Evolutionary conservation across 257 asterid species (phyloP), one percentile per base, ranked within the genome.

Genomic region (Eustoma russellianum): DNA sequence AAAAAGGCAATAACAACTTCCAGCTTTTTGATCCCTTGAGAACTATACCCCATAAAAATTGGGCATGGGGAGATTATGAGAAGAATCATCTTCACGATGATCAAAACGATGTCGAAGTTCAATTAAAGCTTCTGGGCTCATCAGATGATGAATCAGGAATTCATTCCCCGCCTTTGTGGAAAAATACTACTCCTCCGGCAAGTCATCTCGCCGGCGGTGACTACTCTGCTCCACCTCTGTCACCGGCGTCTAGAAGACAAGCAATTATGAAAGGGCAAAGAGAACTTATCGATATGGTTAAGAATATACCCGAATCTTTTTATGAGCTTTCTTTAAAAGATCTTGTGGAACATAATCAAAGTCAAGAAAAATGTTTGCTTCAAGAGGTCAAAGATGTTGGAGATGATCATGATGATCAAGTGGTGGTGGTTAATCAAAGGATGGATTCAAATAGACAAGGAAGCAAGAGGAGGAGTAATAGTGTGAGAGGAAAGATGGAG

Each of bases 261-360:
- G 94, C 93, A n/a, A 87, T 87, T 33, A 85, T 75, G 1, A 76
- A 79, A 54, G 94, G 94, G 13, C 90, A 79, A 67, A 64, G 72
- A 77, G 96, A 88, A 49, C 94, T 84, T 5, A 88, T 88, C 94
- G 96, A 88, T 17, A 84, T 88, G 94, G 94, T 84, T 44, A 81
- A 68, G 45, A 71, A 71, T 62, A 81, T 87, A 92, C 94, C 94
- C 3, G 94, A 83, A 49, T 65, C 90, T 1, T 76, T 77, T 50
- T 88, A 82, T 48, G 96, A 84, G 33, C 82, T 88, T 1, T 70
- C 96, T 13, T 53, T 88, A 38, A 88, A 74, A 30, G 96, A 88
- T 67, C 69, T 88, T 0, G 96, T 88, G 1, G 96, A 82, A 64
- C 73, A 75, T 49, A 56, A 66, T 2, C 40, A 68, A 33, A 63